Base-by-base conservation (phyloP, 2,329 filamentous ascomycete genomes). In the Boeremia exigua region DNA sequence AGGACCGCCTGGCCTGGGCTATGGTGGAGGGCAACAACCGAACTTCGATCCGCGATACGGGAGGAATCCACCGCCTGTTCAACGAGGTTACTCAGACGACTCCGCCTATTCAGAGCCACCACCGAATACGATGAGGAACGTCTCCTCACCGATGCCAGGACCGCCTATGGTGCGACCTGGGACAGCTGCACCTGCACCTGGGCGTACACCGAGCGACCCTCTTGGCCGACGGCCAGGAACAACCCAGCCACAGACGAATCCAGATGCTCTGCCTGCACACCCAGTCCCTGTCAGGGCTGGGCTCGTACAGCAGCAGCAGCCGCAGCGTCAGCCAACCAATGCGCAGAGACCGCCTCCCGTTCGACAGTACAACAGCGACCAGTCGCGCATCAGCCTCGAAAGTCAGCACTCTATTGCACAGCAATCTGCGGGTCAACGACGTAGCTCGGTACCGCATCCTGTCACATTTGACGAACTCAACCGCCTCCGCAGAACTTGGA, bases 401-500 rank as follows among this genome's bases (percentile, higher is more conserved):
- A 65, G 59, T 40, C 62, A 67, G 29, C 60, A 63, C 32, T 58
- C 59, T 15, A 46, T 58, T n/a, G 49, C 63, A 39, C 55, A 60
- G 27, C 54, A 34, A n/a, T 56, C 60, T n/a, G 37, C 48, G 6
- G 51, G 59, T 30, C 54, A 60, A 23, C 62, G 65, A 28, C 66
- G 60, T 27, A 62, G 56, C 28, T 68, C 65, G 42, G 64, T 60
- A 15, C 54, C 62, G 17, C 75, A 78, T 2, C 89, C 88, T 0
- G 88, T 98, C 4, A 96, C 93, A 0, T 79, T 84, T 2, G 86
- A 90, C 38, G 91, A 96, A 71, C 80, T 99, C 7, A 90, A 96
- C 63, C 82, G 83, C 19, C 78, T 98, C 8, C 87, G 91, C 29
- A 84, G 85, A 66, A 78, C 81, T 6, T 87, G 90, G 60, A 90